phyloP scores from a whole-genome alignment of 345 rosid species.

The Trapa incisa region DNA sequence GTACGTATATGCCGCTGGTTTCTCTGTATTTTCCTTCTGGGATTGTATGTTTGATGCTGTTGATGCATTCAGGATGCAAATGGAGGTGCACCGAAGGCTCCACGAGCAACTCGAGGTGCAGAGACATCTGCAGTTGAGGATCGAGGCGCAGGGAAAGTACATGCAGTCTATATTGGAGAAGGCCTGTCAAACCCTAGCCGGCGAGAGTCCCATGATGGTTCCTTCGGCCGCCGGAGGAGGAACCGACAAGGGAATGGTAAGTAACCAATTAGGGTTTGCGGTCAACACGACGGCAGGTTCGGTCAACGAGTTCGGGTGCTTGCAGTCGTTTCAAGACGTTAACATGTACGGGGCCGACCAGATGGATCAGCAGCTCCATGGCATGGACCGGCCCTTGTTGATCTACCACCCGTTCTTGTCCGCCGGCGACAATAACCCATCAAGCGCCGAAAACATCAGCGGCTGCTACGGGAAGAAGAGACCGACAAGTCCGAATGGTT shows the following conservation, averaged over 20 bases:
- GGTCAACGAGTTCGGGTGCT: conserved; percentile 13
- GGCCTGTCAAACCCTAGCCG: conserved; percentile 87
- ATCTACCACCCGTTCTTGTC: conserved; percentile 16
- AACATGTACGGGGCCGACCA: conserved; percentile 57
- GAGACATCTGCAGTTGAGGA: conserved; percentile 89
- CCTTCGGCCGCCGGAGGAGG: conserved; percentile 17
- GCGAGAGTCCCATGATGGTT: conserved; percentile 38
- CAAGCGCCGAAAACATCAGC: conserved; percentile 15
- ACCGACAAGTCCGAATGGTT: conserved; percentile 22
- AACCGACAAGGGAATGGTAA: conserved; percentile 13
- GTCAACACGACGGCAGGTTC: conserved; percentile 1
- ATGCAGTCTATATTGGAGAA: conserved; percentile 93
- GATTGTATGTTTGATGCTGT: conserved; percentile 20
- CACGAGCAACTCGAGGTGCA: conserved; percentile 99
- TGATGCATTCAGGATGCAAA: conserved; percentile 86
- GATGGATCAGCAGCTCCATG: conserved; percentile 37
- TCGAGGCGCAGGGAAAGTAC: conserved; percentile 97
- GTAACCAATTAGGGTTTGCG: conserved; percentile 5
- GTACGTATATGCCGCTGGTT: conserved; percentile 25
- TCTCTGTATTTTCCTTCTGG: conserved; percentile 16
- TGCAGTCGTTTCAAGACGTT: conserved; percentile 87
- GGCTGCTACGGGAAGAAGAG: conserved; percentile 61
- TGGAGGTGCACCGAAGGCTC: conserved; percentile 98
- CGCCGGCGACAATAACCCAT: conserved; percentile 4
- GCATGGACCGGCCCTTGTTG: conserved; percentile 47